Evolutionary conservation across 345 rosid species (phyloP).

Genomic region (Pugionium cornutum): DNA sequence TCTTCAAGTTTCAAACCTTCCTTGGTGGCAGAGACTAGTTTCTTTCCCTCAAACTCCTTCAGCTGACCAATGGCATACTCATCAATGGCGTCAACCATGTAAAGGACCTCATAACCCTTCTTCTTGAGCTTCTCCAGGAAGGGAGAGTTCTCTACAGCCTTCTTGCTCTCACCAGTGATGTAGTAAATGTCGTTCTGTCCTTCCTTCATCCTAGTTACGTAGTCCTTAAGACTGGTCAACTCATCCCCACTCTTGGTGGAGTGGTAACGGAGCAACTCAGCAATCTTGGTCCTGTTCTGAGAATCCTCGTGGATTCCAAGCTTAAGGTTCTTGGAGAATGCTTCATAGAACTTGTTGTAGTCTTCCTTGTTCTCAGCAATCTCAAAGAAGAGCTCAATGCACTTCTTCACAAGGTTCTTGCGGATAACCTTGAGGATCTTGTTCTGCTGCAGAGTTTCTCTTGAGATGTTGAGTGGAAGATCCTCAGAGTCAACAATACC

Average conservation of each 20-base stretch:
- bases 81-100: slow-evolving; percentile 86
- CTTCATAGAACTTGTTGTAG: slow-evolving; percentile 85
- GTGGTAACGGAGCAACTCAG: slow-evolving; percentile 81
- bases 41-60: slow-evolving; percentile 86
- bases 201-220: slow-evolving; percentile 94
- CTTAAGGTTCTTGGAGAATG: slow-evolving; percentile 89
- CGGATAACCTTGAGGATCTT: slow-evolving; percentile 90
- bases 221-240: slow-evolving; percentile 84
- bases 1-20: slow-evolving; percentile 82
- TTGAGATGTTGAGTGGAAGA: slow-evolving; percentile 84
- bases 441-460: slow-evolving; percentile 86
- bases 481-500: slow-evolving; percentile 95
- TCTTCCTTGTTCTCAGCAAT: slow-evolving; percentile 96
- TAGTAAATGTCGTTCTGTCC: slow-evolving; percentile 78
- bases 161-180: slow-evolving; percentile 93
- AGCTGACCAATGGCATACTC: slow-evolving; percentile 86
- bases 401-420: slow-evolving; percentile 91
- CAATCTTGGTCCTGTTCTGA: slow-evolving; percentile 71
- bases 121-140: slow-evolving; percentile 93
- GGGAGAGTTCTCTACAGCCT: slow-evolving; percentile 92
- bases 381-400: slow-evolving; percentile 83
- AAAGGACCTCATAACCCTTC: slow-evolving; percentile 81
- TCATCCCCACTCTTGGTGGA: slow-evolving; percentile 94
- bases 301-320: slow-evolving; percentile 91
- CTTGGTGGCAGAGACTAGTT: slow-evolving; percentile 84